Evolutionary conservation across 441 rosid genomes (phyloP).

Genomic region (Erysimum cheiri): DNA sequence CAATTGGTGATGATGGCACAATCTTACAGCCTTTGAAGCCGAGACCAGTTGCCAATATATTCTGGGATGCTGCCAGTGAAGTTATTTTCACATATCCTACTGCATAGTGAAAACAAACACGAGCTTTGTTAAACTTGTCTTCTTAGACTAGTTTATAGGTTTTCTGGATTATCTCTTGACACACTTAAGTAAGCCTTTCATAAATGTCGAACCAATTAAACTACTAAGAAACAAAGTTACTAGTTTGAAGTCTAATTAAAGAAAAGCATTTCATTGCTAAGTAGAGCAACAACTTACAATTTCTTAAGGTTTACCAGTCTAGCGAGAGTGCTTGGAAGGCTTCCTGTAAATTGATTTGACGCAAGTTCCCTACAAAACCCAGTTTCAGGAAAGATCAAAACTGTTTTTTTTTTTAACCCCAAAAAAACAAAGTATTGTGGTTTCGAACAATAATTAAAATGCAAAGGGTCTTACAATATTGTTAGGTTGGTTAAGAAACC

Average conservation of each 20-base stretch:
- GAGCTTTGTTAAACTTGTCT: too few relatives aligned
- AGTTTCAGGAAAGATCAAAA: neutral
- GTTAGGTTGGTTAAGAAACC: conserved; percentile 28
- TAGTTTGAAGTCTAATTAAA: too few relatives aligned
- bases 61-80: conserved; percentile 31
- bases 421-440: neutral
- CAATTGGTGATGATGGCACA: conserved; percentile 7
- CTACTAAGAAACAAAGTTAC: neutral
- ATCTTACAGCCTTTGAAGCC: conserved; percentile 32
- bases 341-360: conserved; percentile 39
- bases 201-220: too few relatives aligned
- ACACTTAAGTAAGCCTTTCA: too few relatives aligned
- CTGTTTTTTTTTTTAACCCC: neutral
- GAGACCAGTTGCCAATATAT: conserved; percentile 36
- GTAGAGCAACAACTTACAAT: conserved; percentile 32
- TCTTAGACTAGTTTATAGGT: too few relatives aligned
- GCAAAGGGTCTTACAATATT: conserved; percentile 20
- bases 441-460: neutral
- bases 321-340: conserved; percentile 29
- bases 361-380: conserved; percentile 16
- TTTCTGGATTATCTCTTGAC: neutral
- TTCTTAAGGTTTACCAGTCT: conserved; percentile 22
- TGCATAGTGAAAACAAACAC: conserved; percentile 8
- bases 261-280: too few relatives aligned
- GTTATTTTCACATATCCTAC: conserved; percentile 38